These are phyloP conservation scores for Aspergillus novofumigatus DNA, from an alignment of 2,329 filamentous ascomycete genomes.

Conservation along the genomic window DNA sequence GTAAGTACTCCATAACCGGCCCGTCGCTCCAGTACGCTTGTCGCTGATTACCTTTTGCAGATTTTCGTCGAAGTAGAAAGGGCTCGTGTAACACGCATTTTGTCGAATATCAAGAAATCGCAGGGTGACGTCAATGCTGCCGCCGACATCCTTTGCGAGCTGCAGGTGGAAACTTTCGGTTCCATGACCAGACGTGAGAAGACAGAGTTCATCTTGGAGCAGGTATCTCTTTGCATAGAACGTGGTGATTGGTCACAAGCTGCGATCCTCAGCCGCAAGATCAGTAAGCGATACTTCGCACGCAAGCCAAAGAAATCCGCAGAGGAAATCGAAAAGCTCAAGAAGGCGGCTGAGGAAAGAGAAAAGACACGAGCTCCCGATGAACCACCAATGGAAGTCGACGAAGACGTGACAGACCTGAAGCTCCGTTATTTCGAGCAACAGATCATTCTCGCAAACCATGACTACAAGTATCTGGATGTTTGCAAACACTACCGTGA, in stretches of 20 bases:
- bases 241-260: conserved; percentile 95
- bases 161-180: conserved; percentile 98
- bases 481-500: conserved; percentile 98
- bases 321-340: conserved; percentile 86
- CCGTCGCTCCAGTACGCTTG: not conserved
- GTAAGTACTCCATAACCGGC: conserved; percentile 36
- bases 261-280: conserved; percentile 89
- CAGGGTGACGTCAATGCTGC: conserved; percentile 89
- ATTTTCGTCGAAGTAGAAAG: conserved; percentile 99
- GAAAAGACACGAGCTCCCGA: conserved; percentile 77
- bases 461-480: conserved; percentile 95
- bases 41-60: conserved; percentile 37
- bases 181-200: conserved; percentile 97
- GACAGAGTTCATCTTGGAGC: conserved; percentile 96
- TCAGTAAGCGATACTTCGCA: conserved; percentile 87
- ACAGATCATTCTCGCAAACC: conserved; percentile 91
- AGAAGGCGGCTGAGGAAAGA: conserved; percentile 72
- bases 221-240: conserved; percentile 92
- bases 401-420: conserved; percentile 90
- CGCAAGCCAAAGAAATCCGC: conserved; percentile 86
- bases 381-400: conserved; percentile 67
- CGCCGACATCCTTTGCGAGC: conserved; percentile 88
- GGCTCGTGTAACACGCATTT: conserved; percentile 86
- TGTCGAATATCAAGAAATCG: conserved; percentile 95
- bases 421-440: conserved; percentile 97